phyloP scores from a whole-genome alignment of 179 eudicot species.

The Silene vulgaris region DNA sequence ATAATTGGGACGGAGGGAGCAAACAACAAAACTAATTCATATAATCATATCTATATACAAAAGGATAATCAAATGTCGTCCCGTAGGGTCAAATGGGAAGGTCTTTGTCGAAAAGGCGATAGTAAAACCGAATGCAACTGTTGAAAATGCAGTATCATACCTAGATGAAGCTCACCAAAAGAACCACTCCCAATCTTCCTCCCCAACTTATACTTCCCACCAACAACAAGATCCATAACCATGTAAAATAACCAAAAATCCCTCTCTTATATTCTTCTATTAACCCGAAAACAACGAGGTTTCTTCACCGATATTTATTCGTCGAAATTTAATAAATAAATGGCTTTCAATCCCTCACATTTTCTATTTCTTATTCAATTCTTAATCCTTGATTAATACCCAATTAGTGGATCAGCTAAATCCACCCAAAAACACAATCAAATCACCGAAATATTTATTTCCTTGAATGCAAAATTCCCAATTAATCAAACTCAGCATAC shows the following conservation, averaged over 20 bases:
- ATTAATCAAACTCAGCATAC: neutral
- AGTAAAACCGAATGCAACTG: neutral
- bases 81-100: too few species aligned
- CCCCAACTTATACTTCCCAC: constrained; percentile 45
- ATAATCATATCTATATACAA: neutral
- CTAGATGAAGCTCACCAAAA: constrained; percentile 48
- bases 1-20: too few species aligned
- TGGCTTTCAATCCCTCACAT: neutral
- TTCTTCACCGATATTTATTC: neutral
- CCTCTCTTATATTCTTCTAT: neutral
- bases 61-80: neutral
- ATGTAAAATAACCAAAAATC: neutral
- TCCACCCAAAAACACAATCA: constrained; percentile 10
- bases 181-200: constrained; percentile 53
- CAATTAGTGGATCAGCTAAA: constrained; percentile 12
- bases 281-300: neutral
- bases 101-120: too few species aligned
- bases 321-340: neutral
- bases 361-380: neutral
- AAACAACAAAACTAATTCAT: too few species aligned
- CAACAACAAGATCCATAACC: constrained; percentile 28
- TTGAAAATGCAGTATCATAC: constrained; percentile 20
- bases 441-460: neutral
- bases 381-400: neutral
- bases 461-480: neutral